Conservation (phyloP, 805 yeast genomes). For the Teunomyces atbi region DNA sequence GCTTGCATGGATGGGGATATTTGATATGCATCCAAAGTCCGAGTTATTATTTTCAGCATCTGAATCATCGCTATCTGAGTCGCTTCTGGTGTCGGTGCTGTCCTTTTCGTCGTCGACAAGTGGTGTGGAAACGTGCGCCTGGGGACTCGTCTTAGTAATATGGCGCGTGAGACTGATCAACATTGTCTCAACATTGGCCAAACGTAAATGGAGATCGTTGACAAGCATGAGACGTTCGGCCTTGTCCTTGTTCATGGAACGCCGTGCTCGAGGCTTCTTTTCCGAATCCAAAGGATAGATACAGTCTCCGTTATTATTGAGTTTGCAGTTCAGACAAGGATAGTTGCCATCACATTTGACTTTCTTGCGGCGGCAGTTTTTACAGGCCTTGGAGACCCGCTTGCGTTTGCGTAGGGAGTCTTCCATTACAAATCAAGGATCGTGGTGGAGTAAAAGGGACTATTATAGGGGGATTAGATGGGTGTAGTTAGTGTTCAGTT, state of each 20-base stretch:
- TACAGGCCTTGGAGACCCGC: conserved; percentile 36
- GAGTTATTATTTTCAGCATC: neutral
- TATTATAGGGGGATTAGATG: no score
- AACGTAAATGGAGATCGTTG: conserved; percentile 11
- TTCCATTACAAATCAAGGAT: neutral
- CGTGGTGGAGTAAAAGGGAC: no score
- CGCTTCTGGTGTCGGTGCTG: conserved; percentile 13
- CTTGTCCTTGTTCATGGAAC: conserved; percentile 2
- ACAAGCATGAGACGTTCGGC: conserved; percentile 2
- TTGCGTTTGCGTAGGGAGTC: conserved; percentile 2
- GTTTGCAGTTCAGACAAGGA: conserved; percentile 21
- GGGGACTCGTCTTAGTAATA: conserved; percentile 7
- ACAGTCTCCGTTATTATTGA: conserved; percentile 15
- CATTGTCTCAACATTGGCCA: conserved; percentile 14
- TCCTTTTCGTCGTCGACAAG: conserved; percentile 10
- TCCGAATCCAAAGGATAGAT: conserved; percentile 17
- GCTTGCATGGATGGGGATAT: neutral
- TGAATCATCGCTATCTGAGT: neutral
- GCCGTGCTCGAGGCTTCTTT: conserved; percentile 12
- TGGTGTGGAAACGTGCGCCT: conserved; percentile 1
- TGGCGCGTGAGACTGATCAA: conserved; percentile 14
- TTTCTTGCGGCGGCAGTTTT: conserved; percentile 43
- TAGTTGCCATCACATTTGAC: conserved; percentile 37
- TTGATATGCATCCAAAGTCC: neutral
- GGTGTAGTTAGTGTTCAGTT: neutral